Percentiles rank a stretch among this genome's conserved stretches.
These are phyloP conservation scores for Cladosporium phlei DNA, from an alignment of 2,329 filamentous ascomycete species.

Conservation along the genomic window DNA sequence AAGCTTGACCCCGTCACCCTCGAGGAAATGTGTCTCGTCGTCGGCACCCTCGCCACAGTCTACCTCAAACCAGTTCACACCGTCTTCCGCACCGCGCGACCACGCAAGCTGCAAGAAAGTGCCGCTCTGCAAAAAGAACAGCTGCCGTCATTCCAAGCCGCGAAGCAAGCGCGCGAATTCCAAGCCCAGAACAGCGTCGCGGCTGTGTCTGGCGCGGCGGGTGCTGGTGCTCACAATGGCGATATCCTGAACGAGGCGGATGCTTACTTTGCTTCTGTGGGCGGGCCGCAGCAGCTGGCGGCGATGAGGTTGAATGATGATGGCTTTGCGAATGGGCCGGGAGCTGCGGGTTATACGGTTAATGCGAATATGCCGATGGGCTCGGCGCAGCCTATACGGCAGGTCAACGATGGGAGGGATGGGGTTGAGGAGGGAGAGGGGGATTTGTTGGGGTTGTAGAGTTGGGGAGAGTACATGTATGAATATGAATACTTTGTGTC, in stretches of 20 bases:
- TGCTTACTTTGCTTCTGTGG: conserved; percentile 79
- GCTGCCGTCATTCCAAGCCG: conserved; percentile 53
- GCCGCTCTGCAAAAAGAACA: conserved; percentile 76
- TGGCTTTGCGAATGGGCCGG: conserved; percentile 40
- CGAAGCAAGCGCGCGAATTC: conserved; percentile 25
- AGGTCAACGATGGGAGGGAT: conserved; percentile 44
- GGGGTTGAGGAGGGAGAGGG: conserved; percentile 28
- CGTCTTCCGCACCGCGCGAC: conserved; percentile 85
- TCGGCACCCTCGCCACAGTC: conserved; percentile 92
- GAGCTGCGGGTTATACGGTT: conserved; percentile 55
- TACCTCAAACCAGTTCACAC: conserved; percentile 97
- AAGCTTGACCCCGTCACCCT: conserved; percentile 85
- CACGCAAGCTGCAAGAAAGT: conserved; percentile 71
- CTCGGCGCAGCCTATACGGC: conserved; percentile 64
- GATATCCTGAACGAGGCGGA: conserved; percentile 69
- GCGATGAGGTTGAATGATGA: conserved; percentile 63
- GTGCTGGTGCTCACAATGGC: conserved; percentile 17
- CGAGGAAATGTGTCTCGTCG: conserved; percentile 95
- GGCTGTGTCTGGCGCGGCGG: conserved; percentile 52
- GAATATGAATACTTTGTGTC: no score
- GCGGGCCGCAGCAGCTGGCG: conserved; percentile 63
- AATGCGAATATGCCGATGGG: conserved; percentile 77
- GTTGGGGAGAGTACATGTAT: no score
- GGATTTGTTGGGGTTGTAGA: conserved; percentile 33
- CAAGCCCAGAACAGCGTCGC: conserved; percentile 36